Evolutionary conservation across 1,284 basidiomycete genomes (phyloP), one percentile per base, ranked within the genome.

Genomic region (Flammula alnicola): DNA sequence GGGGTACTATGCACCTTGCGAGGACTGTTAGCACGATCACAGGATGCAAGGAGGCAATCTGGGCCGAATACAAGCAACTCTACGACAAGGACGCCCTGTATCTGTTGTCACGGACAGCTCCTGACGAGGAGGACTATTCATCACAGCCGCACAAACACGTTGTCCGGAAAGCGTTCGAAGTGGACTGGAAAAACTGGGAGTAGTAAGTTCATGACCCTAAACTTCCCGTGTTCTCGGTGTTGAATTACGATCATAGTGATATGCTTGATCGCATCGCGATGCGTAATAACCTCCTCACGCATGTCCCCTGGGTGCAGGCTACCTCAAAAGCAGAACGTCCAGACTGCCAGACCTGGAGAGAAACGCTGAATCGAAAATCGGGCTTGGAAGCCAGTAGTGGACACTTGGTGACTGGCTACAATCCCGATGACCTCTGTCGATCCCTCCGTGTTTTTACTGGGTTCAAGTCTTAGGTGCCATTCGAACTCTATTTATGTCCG

Each of bases 221-320:
- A 39, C 10, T 40, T 6, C 25, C 5, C 17, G 27, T 22, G 20
- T 22, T 7, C 4, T 51, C 14, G 32, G 25, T 16, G 25, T 22
- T 50, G 31, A 41, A 19, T 20, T 44, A 14, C 5, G 12, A 44
- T 41, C 19, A 12, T 31, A 90, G 87, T 54, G 88, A 90, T 57
- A 90, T 90, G 88, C 72, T 72, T 43, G 83, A 87, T 58, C 82
- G 86, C n/a, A 83, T 84, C 31, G 74, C 76, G 38, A 78, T 86
- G 70, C 79, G 82, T 30, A 69, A 71, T 12, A 68, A 68, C 42
- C 68, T 87, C 26, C 64, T 66, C 45, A 65, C 73, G 5, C 70
- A 75, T 35, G 62, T 82, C n/a, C 32, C 32, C 6, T 55, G 58
- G 56, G 58, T 62, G n/a, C 88, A 84, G 83, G 47, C 62, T 4